Base-by-base conservation (phyloP, 257 asterid species). In the Solanum pinnatisectum region DNA sequence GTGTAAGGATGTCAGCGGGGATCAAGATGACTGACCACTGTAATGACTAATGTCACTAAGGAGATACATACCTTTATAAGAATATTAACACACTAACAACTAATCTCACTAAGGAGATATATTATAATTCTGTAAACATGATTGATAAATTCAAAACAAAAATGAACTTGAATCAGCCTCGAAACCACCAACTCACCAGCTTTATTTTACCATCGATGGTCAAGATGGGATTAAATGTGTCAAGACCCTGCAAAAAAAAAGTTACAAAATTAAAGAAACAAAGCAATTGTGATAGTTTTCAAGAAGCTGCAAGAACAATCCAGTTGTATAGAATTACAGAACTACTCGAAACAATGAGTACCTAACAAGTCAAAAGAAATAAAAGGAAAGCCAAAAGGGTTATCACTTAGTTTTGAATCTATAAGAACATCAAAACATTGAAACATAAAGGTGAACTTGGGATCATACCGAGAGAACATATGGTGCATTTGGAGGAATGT, bases 181-280 rank as follows among this genome's bases (percentile, higher is more conserved):
- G 3, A n/a, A 65, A 30, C 59, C 35, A 35, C 33, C 37, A 14
- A 90, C 96, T n/a, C 89, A 95, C 99, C 98, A 96, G 90, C 93
- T 95, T 95, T 84, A 96, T 91, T 87, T 96, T 95, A 90, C 90
- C 91, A 87, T 96, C 97, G 82, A 96, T 95, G 23, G 87, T 83
- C 86, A 95, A 87, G 90, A 95, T 91, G n/a, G 98, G 99, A 88
- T 94, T 95, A 90, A 91, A 87, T 9, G 98, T 94, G 91, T 96
- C 98, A 90, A 96, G 88, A 42, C 95, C 98, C 98, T 96, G 95
- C 94, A 90, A 42, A 49, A 16, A 9, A 42, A 0, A 1, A 1
- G 6, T 65, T 65, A 46, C 65, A 65, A 32, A 44, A 22, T 13
- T 40, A 37, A 44, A 23, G 18, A 52, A 63, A 78, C 40, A 18